Conservation (phyloP, 78 protist genomes). For the Acrasis kona region DNA sequence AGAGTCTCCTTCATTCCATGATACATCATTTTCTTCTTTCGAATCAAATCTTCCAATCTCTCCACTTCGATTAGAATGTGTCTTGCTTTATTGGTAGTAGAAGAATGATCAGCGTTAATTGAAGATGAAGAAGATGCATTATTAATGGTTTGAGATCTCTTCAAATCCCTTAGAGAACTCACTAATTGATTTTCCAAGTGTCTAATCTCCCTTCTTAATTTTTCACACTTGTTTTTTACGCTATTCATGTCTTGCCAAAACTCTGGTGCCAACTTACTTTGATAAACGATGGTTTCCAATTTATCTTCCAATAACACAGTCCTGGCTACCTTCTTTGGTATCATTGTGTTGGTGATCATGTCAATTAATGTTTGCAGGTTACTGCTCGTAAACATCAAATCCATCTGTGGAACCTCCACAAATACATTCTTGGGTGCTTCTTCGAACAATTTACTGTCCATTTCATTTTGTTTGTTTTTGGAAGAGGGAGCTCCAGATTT, state of each 20-base stretch:
- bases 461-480: too few species aligned
- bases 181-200: not conserved
- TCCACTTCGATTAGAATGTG: too few species aligned
- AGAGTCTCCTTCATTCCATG: not conserved
- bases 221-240: not conserved
- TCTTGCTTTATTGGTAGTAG: too few species aligned
- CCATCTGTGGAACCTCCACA: not conserved
- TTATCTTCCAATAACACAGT: not conserved
- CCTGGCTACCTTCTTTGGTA: not conserved
- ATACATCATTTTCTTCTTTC: not conserved
- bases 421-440: not conserved
- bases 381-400: not conserved
- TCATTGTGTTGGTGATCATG: not conserved
- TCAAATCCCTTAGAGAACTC: not conserved
- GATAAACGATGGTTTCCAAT: not conserved
- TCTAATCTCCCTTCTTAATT: not conserved
- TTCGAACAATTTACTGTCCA: too few species aligned
- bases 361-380: not conserved
- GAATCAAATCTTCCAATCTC: not conserved
- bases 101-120: too few species aligned
- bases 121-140: not conserved
- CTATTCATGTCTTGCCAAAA: not conserved
- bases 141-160: not conserved
- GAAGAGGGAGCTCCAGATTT: too few species aligned
- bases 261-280: not conserved